A percentile compares a stretch with the other conserved stretches of the same genome.
Evolutionary conservation across 2,329 filamentous ascomycete genomes (phyloP).

Genomic region (Pyrenophora teres): DNA sequence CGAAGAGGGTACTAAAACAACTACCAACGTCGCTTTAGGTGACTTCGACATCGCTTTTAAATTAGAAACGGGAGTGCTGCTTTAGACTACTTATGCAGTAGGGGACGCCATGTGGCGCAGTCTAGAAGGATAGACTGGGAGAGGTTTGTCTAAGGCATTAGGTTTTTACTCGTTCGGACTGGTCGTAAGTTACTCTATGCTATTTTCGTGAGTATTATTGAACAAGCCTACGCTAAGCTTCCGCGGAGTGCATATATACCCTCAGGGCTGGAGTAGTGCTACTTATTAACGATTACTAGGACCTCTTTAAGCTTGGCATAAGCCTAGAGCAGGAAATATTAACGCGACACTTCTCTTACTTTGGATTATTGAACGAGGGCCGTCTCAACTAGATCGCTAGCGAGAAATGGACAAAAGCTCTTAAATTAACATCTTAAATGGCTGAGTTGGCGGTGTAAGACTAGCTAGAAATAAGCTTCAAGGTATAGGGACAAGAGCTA

Average conservation of each 20-base stretch:
- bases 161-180: constrained; percentile 49
- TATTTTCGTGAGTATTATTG: constrained; percentile 4
- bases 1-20: constrained; percentile 35
- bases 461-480: constrained; percentile 36
- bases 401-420: constrained; percentile 33
- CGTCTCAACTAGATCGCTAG: constrained; percentile 36
- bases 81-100: constrained; percentile 35
- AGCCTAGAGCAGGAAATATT: constrained; percentile 42
- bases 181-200: constrained; percentile 38
- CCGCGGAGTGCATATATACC: constrained; percentile 43
- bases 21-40: constrained; percentile 43
- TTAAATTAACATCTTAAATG: constrained; percentile 29
- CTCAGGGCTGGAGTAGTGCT: constrained; percentile 39
- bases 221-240: constrained; percentile 24
- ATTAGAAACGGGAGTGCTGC: constrained; percentile 30
- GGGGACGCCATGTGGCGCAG: constrained; percentile 51
- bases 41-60: constrained; percentile 48
- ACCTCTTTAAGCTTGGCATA: constrained; percentile 36
- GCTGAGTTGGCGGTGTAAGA: constrained; percentile 36
- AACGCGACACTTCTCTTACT: constrained; percentile 43
- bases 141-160: constrained; percentile 41
- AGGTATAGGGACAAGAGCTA: constrained; percentile 34
- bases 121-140: constrained; percentile 46
- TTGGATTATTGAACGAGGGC: constrained; percentile 39
- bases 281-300: constrained; percentile 39